Conservation (phyloP, 768 basidiomycete species). For the Hemileccinum impolitum region DNA sequence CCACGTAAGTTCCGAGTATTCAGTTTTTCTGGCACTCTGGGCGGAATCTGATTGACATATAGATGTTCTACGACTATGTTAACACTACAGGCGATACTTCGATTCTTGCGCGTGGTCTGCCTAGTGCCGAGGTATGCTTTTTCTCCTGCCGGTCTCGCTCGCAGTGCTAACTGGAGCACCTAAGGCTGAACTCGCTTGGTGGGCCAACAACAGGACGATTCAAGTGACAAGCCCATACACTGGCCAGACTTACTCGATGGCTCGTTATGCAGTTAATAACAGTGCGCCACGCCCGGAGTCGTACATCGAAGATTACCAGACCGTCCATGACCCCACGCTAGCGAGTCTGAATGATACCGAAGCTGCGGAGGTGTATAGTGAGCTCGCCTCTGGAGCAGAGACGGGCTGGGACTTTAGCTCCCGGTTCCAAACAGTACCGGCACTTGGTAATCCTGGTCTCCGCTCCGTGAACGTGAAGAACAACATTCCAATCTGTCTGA, state of each 20-base stretch:
- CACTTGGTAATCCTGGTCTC: constrained; percentile 50
- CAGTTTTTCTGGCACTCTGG: background rate
- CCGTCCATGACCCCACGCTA: constrained; percentile 63
- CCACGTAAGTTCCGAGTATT: constrained; percentile 43
- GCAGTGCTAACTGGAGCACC: background rate
- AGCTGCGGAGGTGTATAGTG: constrained; percentile 69
- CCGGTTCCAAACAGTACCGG: constrained; percentile 39
- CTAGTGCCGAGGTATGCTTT: constrained; percentile 66
- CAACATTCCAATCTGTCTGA: constrained; percentile 73
- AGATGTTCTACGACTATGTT: constrained; percentile 93
- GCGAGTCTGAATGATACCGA: constrained; percentile 59
- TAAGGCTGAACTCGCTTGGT: constrained; percentile 82
- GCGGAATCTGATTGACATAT: background rate
- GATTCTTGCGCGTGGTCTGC: constrained; percentile 80
- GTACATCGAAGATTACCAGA: constrained; percentile 72
- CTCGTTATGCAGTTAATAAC: constrained; percentile 76
- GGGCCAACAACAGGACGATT: constrained; percentile 69
- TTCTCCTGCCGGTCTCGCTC: background rate
- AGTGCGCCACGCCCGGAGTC: constrained; percentile 89
- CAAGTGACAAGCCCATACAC: constrained; percentile 69
- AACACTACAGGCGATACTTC: constrained; percentile 62
- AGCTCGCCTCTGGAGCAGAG: constrained; percentile 88
- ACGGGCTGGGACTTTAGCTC: constrained; percentile 50
- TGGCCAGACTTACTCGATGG: constrained; percentile 60
- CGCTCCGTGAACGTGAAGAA: constrained; percentile 68